Evolutionary conservation across 2,329 filamentous ascomycete genomes (phyloP), one percentile per base, ranked within the genome.

Genomic region (Aspergillus sp.): DNA sequence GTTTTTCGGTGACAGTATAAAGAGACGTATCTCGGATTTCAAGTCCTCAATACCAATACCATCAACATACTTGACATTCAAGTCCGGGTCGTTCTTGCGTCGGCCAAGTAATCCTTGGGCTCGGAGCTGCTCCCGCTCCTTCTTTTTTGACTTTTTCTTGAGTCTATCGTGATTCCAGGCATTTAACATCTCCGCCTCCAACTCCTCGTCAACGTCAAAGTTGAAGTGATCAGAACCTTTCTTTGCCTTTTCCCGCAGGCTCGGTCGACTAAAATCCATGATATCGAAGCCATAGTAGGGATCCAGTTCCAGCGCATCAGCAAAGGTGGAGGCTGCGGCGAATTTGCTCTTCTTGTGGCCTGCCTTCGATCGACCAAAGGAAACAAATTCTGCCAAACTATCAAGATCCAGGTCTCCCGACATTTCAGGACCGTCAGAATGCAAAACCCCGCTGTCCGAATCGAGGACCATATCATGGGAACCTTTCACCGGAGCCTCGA

Each of bases 231-330:
- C 82, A 64, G 85, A 85, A 15, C 83, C 82, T 48, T 86, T 87
- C 74, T 91, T 92, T 66, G 84, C 81, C 70, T 87, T 89, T 64
- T 84, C 87, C 59, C 83, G 85, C 6, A 93, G 75, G 57, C 87
- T 92, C 1, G 89, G 87, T 28, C 88, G 84, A 17, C 91, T 85
- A 78, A 91, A 92, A 70, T 96, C 91, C 89, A 95, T 94, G 49
- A 96, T 81, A 71, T 97, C 92, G 65, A 97, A 89, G 8, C 87
- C 90, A 63, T 89, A 87, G 63, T 87, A 85, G 2, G 85, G 84
- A 66, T 86, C 83, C 64, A 80, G 76, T n/a, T 87, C 84, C 2
- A 88, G 77, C 0, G 82, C 81, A 71, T 87, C 85, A 3, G 84
- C 85, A 68, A 88, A 82, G 17, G 82, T 79, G 50, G 80, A 80